phyloP scores from a whole-genome alignment of 371 early-diverging fungal species.

The Choanephora cucurbitarum region DNA sequence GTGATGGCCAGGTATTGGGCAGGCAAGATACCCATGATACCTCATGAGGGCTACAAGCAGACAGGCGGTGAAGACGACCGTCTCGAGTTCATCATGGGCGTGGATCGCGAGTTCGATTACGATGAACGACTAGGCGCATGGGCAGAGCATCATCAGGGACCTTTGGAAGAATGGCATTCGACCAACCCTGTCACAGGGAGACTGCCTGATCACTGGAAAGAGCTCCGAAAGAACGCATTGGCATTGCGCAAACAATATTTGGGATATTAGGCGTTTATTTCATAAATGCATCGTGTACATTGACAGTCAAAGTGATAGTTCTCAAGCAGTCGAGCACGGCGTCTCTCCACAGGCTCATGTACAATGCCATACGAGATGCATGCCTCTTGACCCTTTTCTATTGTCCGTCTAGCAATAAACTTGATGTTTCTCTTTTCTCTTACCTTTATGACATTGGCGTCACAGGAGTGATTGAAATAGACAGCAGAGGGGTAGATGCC shows the following conservation, averaged over 20 bases:
- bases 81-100: constrained; percentile 22
- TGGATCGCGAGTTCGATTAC: constrained; percentile 26
- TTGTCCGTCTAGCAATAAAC: constrained; percentile 56
- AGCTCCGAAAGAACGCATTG: constrained; percentile 25
- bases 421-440: constrained; percentile 52
- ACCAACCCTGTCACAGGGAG: constrained; percentile 26
- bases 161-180: constrained; percentile 22
- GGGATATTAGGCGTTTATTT: constrained; percentile 41
- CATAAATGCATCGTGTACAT: constrained; percentile 64
- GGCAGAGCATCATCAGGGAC: constrained; percentile 29
- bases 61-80: constrained; percentile 17
- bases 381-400: constrained; percentile 64
- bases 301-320: constrained; percentile 72
- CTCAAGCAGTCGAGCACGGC: constrained; percentile 53
- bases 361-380: constrained; percentile 72
- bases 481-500: constrained; percentile 73
- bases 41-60: background rate
- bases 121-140: constrained; percentile 35
- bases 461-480: constrained; percentile 83
- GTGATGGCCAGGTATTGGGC: constrained; percentile 50
- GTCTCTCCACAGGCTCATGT: constrained; percentile 32
- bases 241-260: constrained; percentile 28
- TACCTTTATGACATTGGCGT: constrained; percentile 64
- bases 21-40: constrained; percentile 34
- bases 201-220: constrained; percentile 31